phyloP scores from a whole-genome alignment of 208 protist genomes.

The Eutreptiella sp. region DNA sequence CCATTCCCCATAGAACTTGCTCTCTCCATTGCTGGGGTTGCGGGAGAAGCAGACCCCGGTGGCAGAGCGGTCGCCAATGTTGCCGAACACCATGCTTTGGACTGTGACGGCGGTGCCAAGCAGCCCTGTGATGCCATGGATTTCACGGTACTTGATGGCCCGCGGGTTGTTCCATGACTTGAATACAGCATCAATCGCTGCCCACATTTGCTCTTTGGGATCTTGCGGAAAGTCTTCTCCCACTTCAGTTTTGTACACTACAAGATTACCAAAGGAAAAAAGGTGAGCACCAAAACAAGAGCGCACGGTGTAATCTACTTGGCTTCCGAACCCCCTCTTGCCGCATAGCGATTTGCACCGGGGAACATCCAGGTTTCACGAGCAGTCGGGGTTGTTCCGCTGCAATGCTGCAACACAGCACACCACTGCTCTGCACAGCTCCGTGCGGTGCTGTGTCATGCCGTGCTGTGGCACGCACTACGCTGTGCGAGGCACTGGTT shows the following conservation, averaged over 20 bases:
- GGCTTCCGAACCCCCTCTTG: no score
- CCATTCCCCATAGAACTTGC: constrained; percentile 87
- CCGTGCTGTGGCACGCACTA: no score
- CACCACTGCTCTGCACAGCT: no score
- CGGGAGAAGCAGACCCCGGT: constrained; percentile 90
- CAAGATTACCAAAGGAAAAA: no score
- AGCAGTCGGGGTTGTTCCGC: no score
- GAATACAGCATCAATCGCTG: constrained; percentile 80
- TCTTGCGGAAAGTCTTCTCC: constrained; percentile 74
- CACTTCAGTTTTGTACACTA: constrained; percentile 57
- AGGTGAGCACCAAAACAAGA: no score
- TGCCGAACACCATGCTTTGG: constrained; percentile 90
- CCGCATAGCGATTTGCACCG: no score
- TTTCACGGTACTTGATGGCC: constrained; percentile 76
- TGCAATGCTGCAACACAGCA: no score
- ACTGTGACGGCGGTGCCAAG: constrained; percentile 89
- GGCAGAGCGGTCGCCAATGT: constrained; percentile 75
- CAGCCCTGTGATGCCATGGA: constrained; percentile 78
- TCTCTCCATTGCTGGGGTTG: constrained; percentile 81
- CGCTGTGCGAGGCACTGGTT: no score
- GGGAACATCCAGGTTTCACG: no score
- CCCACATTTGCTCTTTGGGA: constrained; percentile 69
- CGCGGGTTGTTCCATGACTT: constrained; percentile 76
- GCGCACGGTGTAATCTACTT: no score
- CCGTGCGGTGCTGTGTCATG: no score